Conservation (phyloP, 2,329 filamentous ascomycete genomes). For the Didymella pinodella region DNA sequence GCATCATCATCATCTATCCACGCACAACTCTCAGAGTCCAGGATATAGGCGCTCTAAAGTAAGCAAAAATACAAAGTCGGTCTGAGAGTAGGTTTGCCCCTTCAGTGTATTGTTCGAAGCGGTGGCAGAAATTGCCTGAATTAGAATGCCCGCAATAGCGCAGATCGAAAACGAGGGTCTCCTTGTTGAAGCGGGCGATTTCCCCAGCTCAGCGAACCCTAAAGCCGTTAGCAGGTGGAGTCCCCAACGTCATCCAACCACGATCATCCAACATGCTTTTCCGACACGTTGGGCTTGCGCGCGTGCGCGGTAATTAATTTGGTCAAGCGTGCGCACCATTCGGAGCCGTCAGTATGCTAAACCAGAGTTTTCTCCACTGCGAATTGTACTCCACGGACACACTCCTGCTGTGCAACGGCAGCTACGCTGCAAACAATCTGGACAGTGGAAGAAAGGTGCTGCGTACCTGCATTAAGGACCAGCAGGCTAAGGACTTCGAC, state of each 20-base stretch:
- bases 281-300: slow-evolving; percentile 18
- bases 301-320: slow-evolving; percentile 19
- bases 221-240: slow-evolving; percentile 7
- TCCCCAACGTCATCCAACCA: slow-evolving; percentile 14
- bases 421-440: slow-evolving; percentile 6
- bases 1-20: not conserved
- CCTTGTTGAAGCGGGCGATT: slow-evolving; percentile 1
- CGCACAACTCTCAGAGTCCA: not conserved
- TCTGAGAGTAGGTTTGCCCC: not conserved
- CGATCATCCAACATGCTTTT: slow-evolving; percentile 16
- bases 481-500: not conserved
- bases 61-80: not conserved
- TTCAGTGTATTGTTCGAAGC: not conserved
- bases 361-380: slow-evolving; percentile 16
- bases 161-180: slow-evolving; percentile 7
- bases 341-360: slow-evolving; percentile 7
- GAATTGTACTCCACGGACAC: not conserved
- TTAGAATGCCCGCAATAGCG: slow-evolving; percentile 6
- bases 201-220: slow-evolving; percentile 7
- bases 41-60: not conserved
- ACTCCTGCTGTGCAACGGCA: slow-evolving; percentile 12
- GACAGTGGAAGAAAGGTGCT: not conserved
- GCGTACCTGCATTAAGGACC: not conserved
- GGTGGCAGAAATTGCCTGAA: slow-evolving; percentile 5
- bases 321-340: slow-evolving; percentile 2